phyloP scores from a whole-genome alignment of 306 rosid species.

The Hippophae tibetana region DNA sequence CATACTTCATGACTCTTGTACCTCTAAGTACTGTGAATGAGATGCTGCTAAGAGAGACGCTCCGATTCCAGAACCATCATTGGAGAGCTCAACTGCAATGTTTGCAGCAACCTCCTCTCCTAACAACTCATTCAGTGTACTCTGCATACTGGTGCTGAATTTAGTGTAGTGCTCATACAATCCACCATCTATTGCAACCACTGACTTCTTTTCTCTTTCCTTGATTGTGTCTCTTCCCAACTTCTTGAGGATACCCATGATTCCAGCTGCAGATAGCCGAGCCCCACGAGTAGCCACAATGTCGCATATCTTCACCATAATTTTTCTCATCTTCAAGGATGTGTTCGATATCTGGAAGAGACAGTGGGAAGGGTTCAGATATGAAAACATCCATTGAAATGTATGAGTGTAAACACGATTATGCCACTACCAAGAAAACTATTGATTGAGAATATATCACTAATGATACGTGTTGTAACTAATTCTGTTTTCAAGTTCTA shows the following conservation, averaged over 20 bases:
- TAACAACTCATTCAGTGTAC: constrained; percentile 64
- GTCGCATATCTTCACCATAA: constrained; percentile 48
- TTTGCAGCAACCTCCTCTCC: constrained; percentile 58
- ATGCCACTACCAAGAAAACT: too few species aligned
- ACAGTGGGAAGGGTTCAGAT: not conserved
- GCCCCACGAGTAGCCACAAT: constrained; percentile 82
- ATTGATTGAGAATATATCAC: too few species aligned
- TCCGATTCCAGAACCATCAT: constrained; percentile 92
- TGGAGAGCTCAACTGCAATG: constrained; percentile 53
- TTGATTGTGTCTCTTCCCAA: constrained; percentile 62
- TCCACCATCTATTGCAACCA: constrained; percentile 85
- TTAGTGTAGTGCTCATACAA: constrained; percentile 71
- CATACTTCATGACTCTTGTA: constrained; percentile 23
- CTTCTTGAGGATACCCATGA: constrained; percentile 71
- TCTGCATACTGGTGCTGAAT: constrained; percentile 70
- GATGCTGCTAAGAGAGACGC: constrained; percentile 97
- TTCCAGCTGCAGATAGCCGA: constrained; percentile 81
- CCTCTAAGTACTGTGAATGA: constrained; percentile 65
- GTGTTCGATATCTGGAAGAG: constrained; percentile 51
- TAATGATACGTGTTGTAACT: too few species aligned
- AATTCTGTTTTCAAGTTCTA: too few species aligned
- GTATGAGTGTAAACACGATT: too few species aligned
- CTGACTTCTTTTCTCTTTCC: constrained; percentile 54
- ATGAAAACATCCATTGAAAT: not conserved
- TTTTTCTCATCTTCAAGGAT: constrained; percentile 64